These are phyloP conservation scores for Actinomucor elegans DNA, from an alignment of 371 early-diverging fungal genomes.

Conservation along the genomic window DNA sequence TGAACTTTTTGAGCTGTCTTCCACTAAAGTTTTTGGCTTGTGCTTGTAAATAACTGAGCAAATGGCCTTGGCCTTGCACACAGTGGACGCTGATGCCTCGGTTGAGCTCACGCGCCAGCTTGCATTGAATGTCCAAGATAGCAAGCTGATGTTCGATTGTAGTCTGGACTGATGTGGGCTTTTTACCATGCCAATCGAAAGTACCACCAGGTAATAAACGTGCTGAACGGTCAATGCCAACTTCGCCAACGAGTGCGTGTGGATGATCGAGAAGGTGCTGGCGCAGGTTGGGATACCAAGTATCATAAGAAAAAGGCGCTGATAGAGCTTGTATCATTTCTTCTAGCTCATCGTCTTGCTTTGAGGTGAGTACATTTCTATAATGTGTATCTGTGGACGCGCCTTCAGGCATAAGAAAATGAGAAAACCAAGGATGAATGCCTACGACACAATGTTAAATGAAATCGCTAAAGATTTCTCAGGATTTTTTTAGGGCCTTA, in stretches of 20 bases:
- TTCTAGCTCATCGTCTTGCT: conserved; percentile 18
- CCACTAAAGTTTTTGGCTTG: conserved; percentile 24
- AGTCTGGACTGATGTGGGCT: conserved; percentile 47
- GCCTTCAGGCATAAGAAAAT: conserved; percentile 24
- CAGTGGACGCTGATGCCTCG: conserved; percentile 82
- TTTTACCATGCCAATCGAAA: conserved; percentile 46
- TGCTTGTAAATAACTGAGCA: conserved; percentile 53
- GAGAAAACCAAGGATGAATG: conserved; percentile 50
- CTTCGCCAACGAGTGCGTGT: conserved; percentile 75
- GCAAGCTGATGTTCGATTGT: conserved; percentile 67
- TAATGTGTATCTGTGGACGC: conserved; percentile 24
- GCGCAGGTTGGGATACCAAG: conserved; percentile 34
- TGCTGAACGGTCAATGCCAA: conserved; percentile 81
- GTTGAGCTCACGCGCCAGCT: conserved; percentile 66
- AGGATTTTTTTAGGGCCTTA: conserved; percentile 5
- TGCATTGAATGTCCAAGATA: conserved; percentile 68
- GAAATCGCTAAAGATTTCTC: no score
- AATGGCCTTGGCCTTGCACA: conserved; percentile 76
- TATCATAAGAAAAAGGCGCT: conserved; percentile 23
- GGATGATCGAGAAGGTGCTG: conserved; percentile 40
- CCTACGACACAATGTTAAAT: conserved; percentile 18
- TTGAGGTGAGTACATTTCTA: conserved; percentile 20
- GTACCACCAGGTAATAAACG: conserved; percentile 53
- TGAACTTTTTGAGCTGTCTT: conserved; percentile 9
- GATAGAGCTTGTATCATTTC: conserved; percentile 25